Conservation (phyloP, 768 basidiomycete species). For the Brasilioporus rufonigricans region DNA sequence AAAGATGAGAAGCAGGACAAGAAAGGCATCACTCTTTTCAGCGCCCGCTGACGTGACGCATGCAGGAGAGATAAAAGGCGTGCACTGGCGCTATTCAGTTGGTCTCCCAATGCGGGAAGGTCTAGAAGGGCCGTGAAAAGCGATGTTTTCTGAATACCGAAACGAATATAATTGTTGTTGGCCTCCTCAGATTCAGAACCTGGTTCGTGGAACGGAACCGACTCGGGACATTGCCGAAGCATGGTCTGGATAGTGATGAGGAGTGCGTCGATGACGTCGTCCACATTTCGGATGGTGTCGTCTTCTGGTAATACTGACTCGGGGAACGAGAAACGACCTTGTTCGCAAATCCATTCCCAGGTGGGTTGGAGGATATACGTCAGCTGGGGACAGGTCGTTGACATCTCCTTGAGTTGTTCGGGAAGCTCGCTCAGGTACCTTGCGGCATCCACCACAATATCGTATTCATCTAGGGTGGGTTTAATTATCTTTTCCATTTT, state of each 20-base stretch:
- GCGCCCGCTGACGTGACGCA: conserved; percentile 30
- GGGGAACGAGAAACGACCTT: conserved; percentile 24
- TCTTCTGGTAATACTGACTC: background rate
- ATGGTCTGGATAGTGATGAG: conserved; percentile 67
- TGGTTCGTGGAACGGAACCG: background rate
- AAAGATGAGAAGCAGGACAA: conserved; percentile 59
- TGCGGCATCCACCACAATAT: conserved; percentile 29
- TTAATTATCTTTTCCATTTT: background rate
- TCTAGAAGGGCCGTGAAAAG: conserved; percentile 50
- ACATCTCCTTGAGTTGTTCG: conserved; percentile 27
- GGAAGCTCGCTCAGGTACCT: conserved; percentile 23
- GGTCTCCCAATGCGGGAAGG: conserved; percentile 40
- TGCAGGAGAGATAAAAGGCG: conserved; percentile 37
- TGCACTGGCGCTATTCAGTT: conserved; percentile 39
- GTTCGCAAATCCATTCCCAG: conserved; percentile 30
- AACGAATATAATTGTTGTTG: conserved; percentile 50
- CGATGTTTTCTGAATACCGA: conserved; percentile 43
- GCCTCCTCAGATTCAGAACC: conserved; percentile 28
- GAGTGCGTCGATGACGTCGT: conserved; percentile 56
- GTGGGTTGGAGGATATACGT: conserved; percentile 28
- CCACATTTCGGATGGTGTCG: conserved; percentile 19
- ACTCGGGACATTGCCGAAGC: conserved; percentile 39
- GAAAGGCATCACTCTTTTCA: conserved; percentile 70
- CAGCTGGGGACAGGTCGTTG: conserved; percentile 26
- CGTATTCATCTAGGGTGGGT: conserved; percentile 35